A percentile compares a stretch with the other conserved stretches of the same genome.
Conservation (phyloP, 345 rosid genomes). For the Raphanus raphanistrum region DNA sequence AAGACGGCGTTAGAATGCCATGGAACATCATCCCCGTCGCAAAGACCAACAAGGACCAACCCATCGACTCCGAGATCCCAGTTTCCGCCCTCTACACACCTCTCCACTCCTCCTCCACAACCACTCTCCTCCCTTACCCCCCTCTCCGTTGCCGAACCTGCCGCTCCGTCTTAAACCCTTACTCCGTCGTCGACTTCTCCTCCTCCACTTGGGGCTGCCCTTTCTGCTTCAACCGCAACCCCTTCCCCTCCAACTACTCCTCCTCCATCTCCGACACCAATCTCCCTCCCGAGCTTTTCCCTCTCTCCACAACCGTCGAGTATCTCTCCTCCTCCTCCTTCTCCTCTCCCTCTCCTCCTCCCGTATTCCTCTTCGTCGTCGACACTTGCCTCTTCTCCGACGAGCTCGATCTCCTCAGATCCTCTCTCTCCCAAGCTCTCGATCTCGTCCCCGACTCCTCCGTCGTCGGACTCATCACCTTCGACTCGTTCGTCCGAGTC, state of each 20-base stretch:
- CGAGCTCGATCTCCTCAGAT: conserved; percentile 68
- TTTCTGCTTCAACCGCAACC: conserved; percentile 86
- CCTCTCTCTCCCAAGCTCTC: conserved; percentile 76
- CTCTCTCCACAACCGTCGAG: conserved; percentile 83
- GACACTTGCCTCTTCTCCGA: conserved; percentile 54
- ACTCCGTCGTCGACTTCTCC: conserved; percentile 72
- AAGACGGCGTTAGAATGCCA: conserved; percentile 76
- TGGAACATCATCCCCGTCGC: conserved; percentile 60
- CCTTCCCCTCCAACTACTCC: conserved; percentile 75
- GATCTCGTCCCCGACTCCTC: conserved; percentile 71
- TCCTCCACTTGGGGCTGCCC: conserved; percentile 94
- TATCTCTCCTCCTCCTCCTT: conserved; percentile 51
- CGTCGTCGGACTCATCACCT: conserved; percentile 77
- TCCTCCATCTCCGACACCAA: conserved; percentile 72
- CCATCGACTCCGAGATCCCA: conserved; percentile 70
- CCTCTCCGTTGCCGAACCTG: conserved; percentile 95
- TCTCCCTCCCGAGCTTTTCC: conserved; percentile 93
- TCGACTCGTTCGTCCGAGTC: conserved; percentile 71
- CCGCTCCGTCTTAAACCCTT: conserved; percentile 84
- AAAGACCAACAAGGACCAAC: conserved; percentile 42
- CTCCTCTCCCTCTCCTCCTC: conserved; percentile 48
- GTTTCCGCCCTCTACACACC: conserved; percentile 86
- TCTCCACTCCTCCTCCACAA: conserved; percentile 38
- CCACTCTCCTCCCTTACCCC: conserved; percentile 67
- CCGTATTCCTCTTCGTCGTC: conserved; percentile 74